A percentile compares a stretch with the other conserved stretches of the same genome.
Evolutionary conservation across 768 basidiomycete genomes (phyloP).

Genomic region (Tylopilus sp.): DNA sequence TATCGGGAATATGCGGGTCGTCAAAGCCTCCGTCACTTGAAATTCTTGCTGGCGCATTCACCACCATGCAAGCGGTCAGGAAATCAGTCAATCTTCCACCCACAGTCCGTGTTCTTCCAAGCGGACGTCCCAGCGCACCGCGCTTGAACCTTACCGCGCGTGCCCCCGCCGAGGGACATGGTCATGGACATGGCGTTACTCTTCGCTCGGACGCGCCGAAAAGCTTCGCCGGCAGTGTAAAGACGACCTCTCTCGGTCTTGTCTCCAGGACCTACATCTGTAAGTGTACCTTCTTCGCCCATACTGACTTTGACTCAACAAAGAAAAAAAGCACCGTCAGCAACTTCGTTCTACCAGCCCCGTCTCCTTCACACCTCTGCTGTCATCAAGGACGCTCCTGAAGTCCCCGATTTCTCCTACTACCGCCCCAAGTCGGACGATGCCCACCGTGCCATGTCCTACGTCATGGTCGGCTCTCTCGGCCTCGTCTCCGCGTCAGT

Average conservation of each 20-base stretch:
- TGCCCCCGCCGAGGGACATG: conserved; percentile 57
- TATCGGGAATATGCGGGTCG: conserved; percentile 37
- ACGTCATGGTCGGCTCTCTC: conserved; percentile 89
- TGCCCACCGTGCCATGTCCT: conserved; percentile 73
- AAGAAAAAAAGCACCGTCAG: conserved; percentile 39
- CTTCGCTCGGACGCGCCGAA: conserved; percentile 63
- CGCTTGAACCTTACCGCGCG: conserved; percentile 71
- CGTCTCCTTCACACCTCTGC: conserved; percentile 80
- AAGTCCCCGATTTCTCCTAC: conserved; percentile 85
- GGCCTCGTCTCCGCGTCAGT: conserved; percentile 92
- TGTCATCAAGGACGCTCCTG: conserved; percentile 61
- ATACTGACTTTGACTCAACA: conserved; percentile 13
- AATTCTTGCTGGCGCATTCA: background rate
- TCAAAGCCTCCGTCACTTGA: background rate
- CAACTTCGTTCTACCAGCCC: conserved; percentile 54
- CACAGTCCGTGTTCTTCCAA: conserved; percentile 73
- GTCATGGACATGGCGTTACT: conserved; percentile 51
- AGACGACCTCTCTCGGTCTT: conserved; percentile 49
- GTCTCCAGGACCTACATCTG: conserved; percentile 64
- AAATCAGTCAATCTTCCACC: conserved; percentile 80
- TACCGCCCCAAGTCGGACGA: conserved; percentile 71
- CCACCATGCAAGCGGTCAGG: conserved; percentile 66
- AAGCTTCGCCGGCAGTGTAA: conserved; percentile 55
- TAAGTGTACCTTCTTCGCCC: conserved; percentile 35
- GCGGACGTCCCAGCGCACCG: conserved; percentile 75